Base-by-base conservation (phyloP, 2,329 filamentous ascomycete species). In the Aaosphaeria pasadenensis region DNA sequence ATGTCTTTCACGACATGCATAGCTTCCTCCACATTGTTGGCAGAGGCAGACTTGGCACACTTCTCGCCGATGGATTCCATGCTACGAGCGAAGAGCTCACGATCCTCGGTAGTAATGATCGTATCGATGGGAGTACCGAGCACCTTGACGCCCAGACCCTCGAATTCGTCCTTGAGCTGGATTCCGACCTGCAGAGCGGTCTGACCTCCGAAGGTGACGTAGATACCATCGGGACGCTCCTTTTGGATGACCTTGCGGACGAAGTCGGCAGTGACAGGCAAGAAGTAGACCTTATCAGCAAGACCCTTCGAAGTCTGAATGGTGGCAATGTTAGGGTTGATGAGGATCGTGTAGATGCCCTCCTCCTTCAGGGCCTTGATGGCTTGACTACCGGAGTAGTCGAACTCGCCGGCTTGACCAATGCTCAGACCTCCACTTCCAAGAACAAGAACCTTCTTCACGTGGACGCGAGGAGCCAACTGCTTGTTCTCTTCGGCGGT, bases 11-110 rank as follows among this genome's bases (percentile, higher is more conserved):
- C 92, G 1, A 85, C 91, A n/a, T 76, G 78, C 75, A 96, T 81
- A 28, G 92, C 91, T 74, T 99, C 94, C 29, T 95, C 88, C 11
- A 95, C 78, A 56, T 81, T 94, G 71, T 82, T 92, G 43, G 92
- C 94, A 35, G 94, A 96, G 13, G 91, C 92, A 29, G 94, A 97
- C 76, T 96, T 95, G 69, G 94, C 94, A 66, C 92, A 97, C 73
- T 96, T 96, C 75, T 96, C 94, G 52, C 89, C 89, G 65, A 99
- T 97, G 0, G 91, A 94, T 66, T 97, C 92, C 92, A 99, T 97
- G 77, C 90, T 95, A 56, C 92, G 87, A 45, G 94, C 94, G 64
- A 99, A 99, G 39, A 97, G 82, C 75, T 99, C 94, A 71, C 94
- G 88, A 66, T 99, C 94, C 73, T 99, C 94, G 1, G 94, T 99